A percentile compares a stretch with the other conserved stretches of the same genome.
phyloP scores from a whole-genome alignment of 1,284 basidiomycete genomes.

The Puccinia horiana region DNA sequence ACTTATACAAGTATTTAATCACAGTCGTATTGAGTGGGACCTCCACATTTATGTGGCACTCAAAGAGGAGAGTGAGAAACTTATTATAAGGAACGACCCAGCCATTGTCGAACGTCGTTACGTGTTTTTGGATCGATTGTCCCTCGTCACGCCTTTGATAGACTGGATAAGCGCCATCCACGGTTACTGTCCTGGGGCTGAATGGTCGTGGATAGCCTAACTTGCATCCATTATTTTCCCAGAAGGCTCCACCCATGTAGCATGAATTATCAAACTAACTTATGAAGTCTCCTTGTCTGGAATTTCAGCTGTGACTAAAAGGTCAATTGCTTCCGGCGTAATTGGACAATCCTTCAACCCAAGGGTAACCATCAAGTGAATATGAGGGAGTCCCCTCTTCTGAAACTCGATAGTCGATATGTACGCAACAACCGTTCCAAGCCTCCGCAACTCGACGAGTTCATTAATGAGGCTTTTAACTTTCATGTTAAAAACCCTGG shows the following conservation, averaged over 20 bases:
- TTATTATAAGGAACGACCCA: no score
- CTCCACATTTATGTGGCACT: no score
- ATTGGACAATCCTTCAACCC: no score
- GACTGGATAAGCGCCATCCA: constrained; percentile 60
- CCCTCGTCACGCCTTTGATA: constrained; percentile 42
- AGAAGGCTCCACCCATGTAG: constrained; percentile 60
- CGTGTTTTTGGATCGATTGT: constrained; percentile 60
- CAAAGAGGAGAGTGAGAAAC: no score
- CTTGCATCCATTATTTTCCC: constrained; percentile 57
- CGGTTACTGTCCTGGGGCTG: constrained; percentile 58
- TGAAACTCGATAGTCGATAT: constrained; percentile 18
- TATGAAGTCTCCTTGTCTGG: constrained; percentile 61
- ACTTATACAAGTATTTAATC: constrained; percentile 63
- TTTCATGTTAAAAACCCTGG: no score
- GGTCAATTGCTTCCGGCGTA: constrained; percentile 60
- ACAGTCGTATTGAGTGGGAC: constrained; percentile 57
- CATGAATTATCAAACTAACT: constrained; percentile 59
- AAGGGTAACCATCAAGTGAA: neutral
- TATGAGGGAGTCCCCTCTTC: constrained; percentile 1
- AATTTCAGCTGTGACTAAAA: constrained; percentile 60
- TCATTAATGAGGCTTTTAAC: no score
- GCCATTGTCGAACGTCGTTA: constrained; percentile 61
- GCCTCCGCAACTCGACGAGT: no score
- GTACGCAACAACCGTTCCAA: no score
- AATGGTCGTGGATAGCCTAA: constrained; percentile 60